These are phyloP conservation scores for Mortierella sp. DNA, from an alignment of 371 early-diverging fungal genomes.

Conservation along the genomic window DNA sequence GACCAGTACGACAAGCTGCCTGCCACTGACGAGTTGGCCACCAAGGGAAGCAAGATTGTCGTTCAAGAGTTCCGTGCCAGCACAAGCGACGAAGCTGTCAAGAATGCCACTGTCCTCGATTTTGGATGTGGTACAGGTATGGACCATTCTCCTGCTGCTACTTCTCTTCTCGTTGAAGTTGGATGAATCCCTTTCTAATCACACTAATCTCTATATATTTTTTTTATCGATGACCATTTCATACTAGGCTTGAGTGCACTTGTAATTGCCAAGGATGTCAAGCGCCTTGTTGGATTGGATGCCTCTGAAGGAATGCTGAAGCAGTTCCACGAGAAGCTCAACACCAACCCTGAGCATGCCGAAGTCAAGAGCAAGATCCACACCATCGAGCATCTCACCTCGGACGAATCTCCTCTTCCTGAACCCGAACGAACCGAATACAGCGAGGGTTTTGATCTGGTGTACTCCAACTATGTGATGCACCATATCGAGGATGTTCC, in stretches of 20 bases:
- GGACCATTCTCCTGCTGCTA: not conserved
- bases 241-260: constrained; percentile 11
- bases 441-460: constrained; percentile 32
- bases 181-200: no score
- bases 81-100: constrained; percentile 28
- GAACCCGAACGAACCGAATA: constrained; percentile 20
- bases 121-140: constrained; percentile 45
- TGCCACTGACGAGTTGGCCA: constrained; percentile 18
- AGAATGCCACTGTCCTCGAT: constrained; percentile 26
- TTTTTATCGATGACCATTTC: no score
- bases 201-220: not conserved
- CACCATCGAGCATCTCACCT: constrained; percentile 32
- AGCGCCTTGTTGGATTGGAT: constrained; percentile 32
- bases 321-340: constrained; percentile 29
- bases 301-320: constrained; percentile 37
- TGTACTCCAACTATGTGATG: constrained; percentile 33
- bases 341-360: constrained; percentile 20
- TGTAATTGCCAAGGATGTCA: constrained; percentile 20
- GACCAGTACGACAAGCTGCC: constrained; percentile 25
- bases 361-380: constrained; percentile 19
- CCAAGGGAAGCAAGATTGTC: constrained; percentile 6
- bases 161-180: not conserved
- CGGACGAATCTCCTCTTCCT: constrained; percentile 22
- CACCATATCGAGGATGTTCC: constrained; percentile 46
- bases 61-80: constrained; percentile 16